Evolutionary conservation across 495 filamentous ascomycete genomes (phyloP), one percentile per base, ranked within the genome.

Genomic region (Articulospora tetracladia): DNA sequence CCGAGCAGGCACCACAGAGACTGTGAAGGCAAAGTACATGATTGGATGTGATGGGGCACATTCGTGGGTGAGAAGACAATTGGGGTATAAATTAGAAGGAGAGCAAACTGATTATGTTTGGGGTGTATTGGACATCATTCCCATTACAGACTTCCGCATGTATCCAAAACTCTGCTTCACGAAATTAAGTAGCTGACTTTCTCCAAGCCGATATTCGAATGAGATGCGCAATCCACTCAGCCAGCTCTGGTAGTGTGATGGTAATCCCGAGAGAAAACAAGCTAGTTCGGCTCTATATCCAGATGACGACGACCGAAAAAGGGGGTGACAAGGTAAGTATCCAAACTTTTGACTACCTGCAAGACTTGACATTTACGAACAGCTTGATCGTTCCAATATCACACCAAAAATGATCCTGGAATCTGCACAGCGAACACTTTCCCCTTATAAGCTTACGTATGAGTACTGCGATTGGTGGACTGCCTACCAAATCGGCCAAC

Each of bases 21-120:
- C 61, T 2, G 69, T 88, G 7, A 76, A 67, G 28, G 79, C 85
- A 4, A 88, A 85, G 62, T 90, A 87, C 65, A 71, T 91, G 57
- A 77, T 89, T 3, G 87, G 86, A 1, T 85, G 82, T 27, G 87
- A 91, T 69, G 86, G 86, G 0, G 86, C 86, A 2, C 85, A 83
- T 59, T 83, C 81, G 12, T 83, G 79, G 73, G 81, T 84, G 4
- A 73, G 87, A 28, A 76, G 75, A 58, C 76, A 80, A 50, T 76
- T 89, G 53, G 83, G 82, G 1, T 77, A 83, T 23, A 71, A 78
- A 48, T 71, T 88, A 62, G 74, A 83, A 57, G 86, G 86, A 30
- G 84, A 89, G 59, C 79, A 80, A 39, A 82, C 81, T 0, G 85
- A 89, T 66, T 83, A 76, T 68, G 77, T 88, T 53, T 87, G 84